phyloP scores from a whole-genome alignment of 106 monocot genomes.

The Dendrobium officinale region DNA sequence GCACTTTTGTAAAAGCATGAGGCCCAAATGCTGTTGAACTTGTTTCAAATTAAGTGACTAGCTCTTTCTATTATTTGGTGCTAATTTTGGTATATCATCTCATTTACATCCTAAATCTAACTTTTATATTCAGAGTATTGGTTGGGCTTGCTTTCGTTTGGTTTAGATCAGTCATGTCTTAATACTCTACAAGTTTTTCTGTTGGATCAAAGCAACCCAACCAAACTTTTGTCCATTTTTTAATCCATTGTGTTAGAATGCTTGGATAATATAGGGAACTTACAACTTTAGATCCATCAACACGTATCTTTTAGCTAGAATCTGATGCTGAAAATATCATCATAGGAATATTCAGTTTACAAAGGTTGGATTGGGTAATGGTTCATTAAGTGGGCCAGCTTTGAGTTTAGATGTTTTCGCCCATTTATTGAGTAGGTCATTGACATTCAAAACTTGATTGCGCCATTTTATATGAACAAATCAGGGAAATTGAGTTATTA shows the following conservation, averaged over 20 bases:
- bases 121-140: neutral
- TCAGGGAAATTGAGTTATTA: neutral
- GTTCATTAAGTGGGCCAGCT: neutral
- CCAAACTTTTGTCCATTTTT: neutral
- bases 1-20: neutral
- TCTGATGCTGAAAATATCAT: neutral
- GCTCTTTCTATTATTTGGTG: neutral
- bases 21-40: neutral
- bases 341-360: neutral
- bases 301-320: neutral
- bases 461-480: neutral
- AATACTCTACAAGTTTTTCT: neutral
- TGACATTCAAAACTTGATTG: neutral
- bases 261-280: neutral
- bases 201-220: neutral
- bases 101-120: too few relatives aligned
- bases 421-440: neutral
- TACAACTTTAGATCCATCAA: neutral
- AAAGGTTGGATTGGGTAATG: neutral
- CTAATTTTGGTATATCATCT: too few relatives aligned
- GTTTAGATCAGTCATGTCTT: slow-evolving; percentile 1
- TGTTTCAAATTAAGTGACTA: neutral
- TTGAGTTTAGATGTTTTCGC: neutral
- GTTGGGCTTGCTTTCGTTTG: neutral
- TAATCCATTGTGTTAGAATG: neutral